A percentile compares a stretch with the other conserved stretches of the same genome.
These are phyloP conservation scores for Tagetes patula DNA, from an alignment of 129 eudicot genomes.

Conservation along the genomic window DNA sequence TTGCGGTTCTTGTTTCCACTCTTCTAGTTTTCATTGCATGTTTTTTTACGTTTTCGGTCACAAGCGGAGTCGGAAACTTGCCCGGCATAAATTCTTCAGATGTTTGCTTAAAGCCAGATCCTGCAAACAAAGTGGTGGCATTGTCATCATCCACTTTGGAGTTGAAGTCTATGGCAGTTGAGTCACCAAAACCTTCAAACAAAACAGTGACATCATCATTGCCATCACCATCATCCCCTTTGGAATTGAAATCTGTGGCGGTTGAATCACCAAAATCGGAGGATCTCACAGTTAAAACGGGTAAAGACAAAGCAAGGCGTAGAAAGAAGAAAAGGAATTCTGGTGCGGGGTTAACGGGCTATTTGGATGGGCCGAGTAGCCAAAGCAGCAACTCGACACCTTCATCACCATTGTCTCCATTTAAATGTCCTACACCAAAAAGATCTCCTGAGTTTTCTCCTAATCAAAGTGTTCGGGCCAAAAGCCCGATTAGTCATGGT, in stretches of 20 bases:
- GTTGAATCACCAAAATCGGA: constrained; percentile 40
- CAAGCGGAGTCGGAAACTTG: constrained; percentile 31
- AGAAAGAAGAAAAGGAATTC: constrained; percentile 58
- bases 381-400: constrained; percentile 94
- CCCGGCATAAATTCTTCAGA: constrained; percentile 32
- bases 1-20: constrained; percentile 36
- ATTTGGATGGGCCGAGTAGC: constrained; percentile 77
- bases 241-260: constrained; percentile 22
- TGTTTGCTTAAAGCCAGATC: constrained; percentile 32
- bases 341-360: constrained; percentile 37
- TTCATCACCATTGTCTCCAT: constrained; percentile 77
- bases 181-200: constrained; percentile 28
- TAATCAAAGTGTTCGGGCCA: constrained; percentile 33
- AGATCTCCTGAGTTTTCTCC: constrained; percentile 40
- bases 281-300: constrained; percentile 61
- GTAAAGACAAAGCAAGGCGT: constrained; percentile 68
- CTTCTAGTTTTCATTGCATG: constrained; percentile 32
- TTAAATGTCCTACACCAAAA: constrained; percentile 44
- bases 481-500: constrained; percentile 34
- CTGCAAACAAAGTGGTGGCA: constrained; percentile 23
- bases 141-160: constrained; percentile 22
- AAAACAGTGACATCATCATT: constrained; percentile 12
- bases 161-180: constrained; percentile 31
- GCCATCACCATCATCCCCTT: constrained; percentile 2
- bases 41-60: constrained; percentile 39